A percentile compares a stretch with the other conserved stretches of the same genome.
Evolutionary conservation across 1,284 basidiomycete species (phyloP).

Genomic region (Ganoderma sp.): DNA sequence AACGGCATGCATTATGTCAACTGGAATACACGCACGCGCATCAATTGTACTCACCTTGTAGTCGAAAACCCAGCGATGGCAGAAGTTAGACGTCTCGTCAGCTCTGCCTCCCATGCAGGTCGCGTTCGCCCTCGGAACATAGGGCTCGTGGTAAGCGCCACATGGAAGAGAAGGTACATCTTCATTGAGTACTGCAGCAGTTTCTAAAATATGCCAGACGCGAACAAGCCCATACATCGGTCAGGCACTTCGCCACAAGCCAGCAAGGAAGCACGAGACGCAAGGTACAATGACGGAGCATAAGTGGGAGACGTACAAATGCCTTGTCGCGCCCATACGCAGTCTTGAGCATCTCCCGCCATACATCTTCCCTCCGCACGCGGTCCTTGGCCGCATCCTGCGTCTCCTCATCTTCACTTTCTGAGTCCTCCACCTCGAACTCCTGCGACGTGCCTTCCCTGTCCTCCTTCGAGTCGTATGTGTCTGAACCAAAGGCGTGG

Average conservation of each 20-base stretch:
- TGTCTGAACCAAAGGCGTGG: constrained; percentile 44
- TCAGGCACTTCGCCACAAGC: not conserved
- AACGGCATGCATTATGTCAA: not conserved
- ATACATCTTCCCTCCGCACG: constrained; percentile 67
- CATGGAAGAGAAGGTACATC: constrained; percentile 74
- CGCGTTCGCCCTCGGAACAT: constrained; percentile 52
- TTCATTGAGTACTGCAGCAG: constrained; percentile 80
- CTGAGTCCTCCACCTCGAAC: constrained; percentile 39
- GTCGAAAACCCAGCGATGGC: constrained; percentile 72
- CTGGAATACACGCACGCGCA: not conserved
- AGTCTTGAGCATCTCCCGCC: constrained; percentile 76
- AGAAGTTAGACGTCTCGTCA: constrained; percentile 63
- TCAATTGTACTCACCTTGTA: constrained; percentile 55
- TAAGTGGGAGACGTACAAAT: constrained; percentile 59
- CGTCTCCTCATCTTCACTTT: constrained; percentile 44
- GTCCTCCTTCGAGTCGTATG: constrained; percentile 50
- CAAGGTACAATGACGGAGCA: constrained; percentile 14
- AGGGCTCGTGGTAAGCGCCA: constrained; percentile 51
- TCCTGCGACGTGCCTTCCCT: constrained; percentile 37
- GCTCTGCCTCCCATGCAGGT: constrained; percentile 58
- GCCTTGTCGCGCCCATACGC: constrained; percentile 81
- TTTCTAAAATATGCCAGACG: constrained; percentile 58
- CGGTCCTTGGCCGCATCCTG: constrained; percentile 49
- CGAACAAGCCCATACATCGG: not conserved
- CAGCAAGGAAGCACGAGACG: not conserved